Evolutionary conservation across 23 red algal species (phyloP), one percentile per base, ranked within the genome.

Genomic region (Agarophyton chilense): DNA sequence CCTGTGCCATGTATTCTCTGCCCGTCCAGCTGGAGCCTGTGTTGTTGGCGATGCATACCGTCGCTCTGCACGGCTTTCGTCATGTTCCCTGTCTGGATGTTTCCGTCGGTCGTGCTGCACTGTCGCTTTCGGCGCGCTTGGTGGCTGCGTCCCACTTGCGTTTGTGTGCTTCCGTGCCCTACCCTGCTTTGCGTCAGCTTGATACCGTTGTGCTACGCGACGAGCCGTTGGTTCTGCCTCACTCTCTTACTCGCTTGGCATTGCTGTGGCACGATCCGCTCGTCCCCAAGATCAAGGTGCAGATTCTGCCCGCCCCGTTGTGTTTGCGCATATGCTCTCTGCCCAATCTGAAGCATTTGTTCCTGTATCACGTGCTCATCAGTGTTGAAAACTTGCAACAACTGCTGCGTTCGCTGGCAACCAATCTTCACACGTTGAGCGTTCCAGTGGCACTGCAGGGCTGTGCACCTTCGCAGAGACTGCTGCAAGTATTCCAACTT

Each of bases 1-100:
- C 38, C 33, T 74, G 41, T 28, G 32, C 38, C 43, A 29, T 49
- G 41, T 46, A 74, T 18, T 1, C 11, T 29, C 25, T 74, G 68
- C 25, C 43, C 21, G 2, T 49, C 21, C 6, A 46, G 38, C 41
- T 74, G 68, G n/a, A 49, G n/a, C 68, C 68, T 19, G 41, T 74
- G 13, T 47, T 74, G 18, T 25, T 46, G 25, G 68, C 68, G 7
- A 43, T 74, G 68, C 7, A 47, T 5, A 31, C 19, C 1, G 21
- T 74, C 7, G 38, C 40, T 13, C n/a, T 74, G 68, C 68, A 74
- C 14, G 68, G 68, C 43, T 74, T 74, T 74, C 22, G 43, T 6
- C 60, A 65, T 36, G 60, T 65, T 25, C 60, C 60, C 2, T 65
- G 26, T 35, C 60, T 65, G 28, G 17, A 65, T 18, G 32, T 18